phyloP scores from a whole-genome alignment of 2,329 filamentous ascomycete genomes.

The Penicillium sp. region DNA sequence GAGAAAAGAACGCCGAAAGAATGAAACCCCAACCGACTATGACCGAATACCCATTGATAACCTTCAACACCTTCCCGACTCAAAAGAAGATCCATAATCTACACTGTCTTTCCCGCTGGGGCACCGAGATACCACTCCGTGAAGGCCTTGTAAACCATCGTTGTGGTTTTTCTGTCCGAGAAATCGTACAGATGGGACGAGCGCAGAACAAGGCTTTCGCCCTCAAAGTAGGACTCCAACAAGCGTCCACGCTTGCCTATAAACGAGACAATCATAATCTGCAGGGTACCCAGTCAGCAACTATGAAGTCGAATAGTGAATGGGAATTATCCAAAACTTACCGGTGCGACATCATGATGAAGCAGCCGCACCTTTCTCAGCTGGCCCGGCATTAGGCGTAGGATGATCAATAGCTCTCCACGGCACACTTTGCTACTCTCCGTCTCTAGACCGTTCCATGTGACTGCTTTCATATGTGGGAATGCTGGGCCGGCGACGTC shows the following conservation, averaged over 20 bases:
- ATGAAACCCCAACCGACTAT: not conserved
- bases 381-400: not conserved
- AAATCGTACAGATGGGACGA: not conserved
- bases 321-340: not conserved
- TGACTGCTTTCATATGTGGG: not conserved
- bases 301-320: not conserved
- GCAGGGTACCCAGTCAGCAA: not conserved
- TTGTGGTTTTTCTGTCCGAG: not conserved
- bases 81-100: not conserved
- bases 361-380: not conserved
- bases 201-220: not conserved
- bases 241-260: not conserved
- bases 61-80: not conserved
- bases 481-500: not conserved
- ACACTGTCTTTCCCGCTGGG: not conserved
- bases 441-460: too few relatives aligned
- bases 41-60: not conserved
- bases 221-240: not conserved
- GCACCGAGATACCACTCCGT: not conserved
- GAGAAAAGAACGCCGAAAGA: not conserved
- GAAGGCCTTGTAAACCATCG: not conserved
- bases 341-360: not conserved
- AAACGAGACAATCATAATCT: not conserved
- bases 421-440: not conserved
- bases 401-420: not conserved